Conservation (phyloP, 2,329 filamentous ascomycete genomes). For the Atkinsonella texensis region DNA sequence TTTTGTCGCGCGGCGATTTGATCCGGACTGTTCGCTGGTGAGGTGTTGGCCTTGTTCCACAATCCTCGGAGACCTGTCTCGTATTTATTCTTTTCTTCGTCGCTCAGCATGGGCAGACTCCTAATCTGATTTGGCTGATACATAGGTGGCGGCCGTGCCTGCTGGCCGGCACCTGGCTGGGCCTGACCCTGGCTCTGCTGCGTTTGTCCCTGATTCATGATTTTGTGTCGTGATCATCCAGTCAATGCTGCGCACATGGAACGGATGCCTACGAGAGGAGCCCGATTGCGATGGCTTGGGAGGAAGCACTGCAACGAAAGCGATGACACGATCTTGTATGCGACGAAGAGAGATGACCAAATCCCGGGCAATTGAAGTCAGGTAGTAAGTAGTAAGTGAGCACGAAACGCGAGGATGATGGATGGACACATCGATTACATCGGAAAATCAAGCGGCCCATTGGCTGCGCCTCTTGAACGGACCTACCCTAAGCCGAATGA, state of each 20-base stretch:
- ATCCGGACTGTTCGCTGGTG: slow-evolving; percentile 32
- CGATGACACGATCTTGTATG: neutral
- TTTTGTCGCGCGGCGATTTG: slow-evolving; percentile 42
- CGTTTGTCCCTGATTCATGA: slow-evolving; percentile 17
- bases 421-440: neutral
- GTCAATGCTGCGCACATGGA: neutral
- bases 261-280: neutral
- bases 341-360: neutral
- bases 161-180: slow-evolving; percentile 15
- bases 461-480: too few species aligned
- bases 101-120: slow-evolving; percentile 34
- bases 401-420: neutral
- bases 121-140: slow-evolving; percentile 42
- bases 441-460: neutral
- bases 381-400: neutral
- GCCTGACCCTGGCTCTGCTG: slow-evolving; percentile 12
- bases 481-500: too few species aligned
- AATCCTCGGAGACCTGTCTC: slow-evolving; percentile 42
- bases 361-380: neutral
- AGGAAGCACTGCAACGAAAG: neutral
- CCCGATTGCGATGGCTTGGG: neutral
- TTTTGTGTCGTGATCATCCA: neutral
- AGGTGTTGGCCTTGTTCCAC: slow-evolving; percentile 40
- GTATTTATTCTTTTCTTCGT: slow-evolving; percentile 46
- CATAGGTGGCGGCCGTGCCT: slow-evolving; percentile 24